phyloP scores from a whole-genome alignment of 495 filamentous ascomycete genomes.

The Pyrenopolyporus hunteri region DNA sequence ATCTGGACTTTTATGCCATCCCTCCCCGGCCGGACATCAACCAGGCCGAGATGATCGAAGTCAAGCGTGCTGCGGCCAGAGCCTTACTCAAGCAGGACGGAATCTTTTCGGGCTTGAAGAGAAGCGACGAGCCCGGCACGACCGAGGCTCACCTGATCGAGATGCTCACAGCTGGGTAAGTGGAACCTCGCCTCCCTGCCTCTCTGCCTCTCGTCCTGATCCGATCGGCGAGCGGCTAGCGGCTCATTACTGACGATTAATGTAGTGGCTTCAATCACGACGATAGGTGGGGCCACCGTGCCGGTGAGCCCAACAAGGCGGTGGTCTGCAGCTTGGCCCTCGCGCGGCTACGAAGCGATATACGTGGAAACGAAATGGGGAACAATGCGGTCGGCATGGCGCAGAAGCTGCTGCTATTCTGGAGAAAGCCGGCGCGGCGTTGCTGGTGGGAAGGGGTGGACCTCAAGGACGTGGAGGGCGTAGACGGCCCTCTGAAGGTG shows the following conservation, averaged over 20 bases:
- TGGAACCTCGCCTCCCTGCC: no score
- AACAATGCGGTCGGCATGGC: slow-evolving; percentile 95
- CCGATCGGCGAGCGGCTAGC: neutral
- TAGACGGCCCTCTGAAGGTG: slow-evolving; percentile 91
- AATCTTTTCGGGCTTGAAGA: slow-evolving; percentile 92
- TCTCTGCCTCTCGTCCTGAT: neutral
- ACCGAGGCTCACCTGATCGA: slow-evolving; percentile 99
- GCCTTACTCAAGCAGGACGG: slow-evolving; percentile 88
- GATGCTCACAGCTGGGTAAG: slow-evolving; percentile 97
- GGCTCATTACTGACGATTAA: slow-evolving; percentile 15
- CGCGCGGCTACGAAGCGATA: slow-evolving; percentile 89
- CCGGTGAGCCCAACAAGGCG: slow-evolving; percentile 94
- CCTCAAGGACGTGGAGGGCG: slow-evolving; percentile 83
- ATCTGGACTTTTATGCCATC: slow-evolving; percentile 97
- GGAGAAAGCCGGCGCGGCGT: slow-evolving; percentile 92
- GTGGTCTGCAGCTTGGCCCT: slow-evolving; percentile 97
- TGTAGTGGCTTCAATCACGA: slow-evolving; percentile 92
- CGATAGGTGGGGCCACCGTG: slow-evolving; percentile 94
- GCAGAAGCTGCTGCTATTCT: slow-evolving; percentile 97
- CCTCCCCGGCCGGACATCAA: slow-evolving; percentile 86
- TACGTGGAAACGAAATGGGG: slow-evolving; percentile 74
- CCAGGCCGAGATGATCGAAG: slow-evolving; percentile 90
- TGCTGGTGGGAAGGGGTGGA: slow-evolving; percentile 99
- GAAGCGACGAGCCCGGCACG: slow-evolving; percentile 93
- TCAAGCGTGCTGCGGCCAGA: slow-evolving; percentile 91